A percentile compares a stretch with the other conserved stretches of the same genome.
These are phyloP conservation scores for Pleurotus tuber-regium DNA, from an alignment of 768 basidiomycete species.

Conservation along the genomic window DNA sequence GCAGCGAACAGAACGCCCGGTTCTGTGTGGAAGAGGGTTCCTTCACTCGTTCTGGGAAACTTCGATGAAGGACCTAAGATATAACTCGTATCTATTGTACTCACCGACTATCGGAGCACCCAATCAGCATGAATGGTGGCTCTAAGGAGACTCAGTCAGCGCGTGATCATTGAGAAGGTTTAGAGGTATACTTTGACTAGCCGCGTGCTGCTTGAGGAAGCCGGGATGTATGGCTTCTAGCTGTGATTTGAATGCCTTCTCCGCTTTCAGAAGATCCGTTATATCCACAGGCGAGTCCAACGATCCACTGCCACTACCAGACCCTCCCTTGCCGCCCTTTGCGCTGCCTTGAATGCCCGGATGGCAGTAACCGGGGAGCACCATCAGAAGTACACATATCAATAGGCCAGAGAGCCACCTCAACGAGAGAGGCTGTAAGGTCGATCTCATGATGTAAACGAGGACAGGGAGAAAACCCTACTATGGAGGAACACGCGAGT, in stretches of 20 bases:
- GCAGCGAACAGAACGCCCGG: constrained; percentile 23
- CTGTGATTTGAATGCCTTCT: neutral
- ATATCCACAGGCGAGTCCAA: neutral
- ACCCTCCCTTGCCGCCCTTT: neutral
- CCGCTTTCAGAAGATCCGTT: neutral
- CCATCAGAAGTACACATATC: no score
- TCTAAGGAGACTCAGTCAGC: neutral
- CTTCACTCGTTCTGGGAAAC: constrained; percentile 17
- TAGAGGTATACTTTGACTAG: neutral
- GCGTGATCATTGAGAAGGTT: neutral
- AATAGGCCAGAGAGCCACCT: no score
- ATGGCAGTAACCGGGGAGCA: no score
- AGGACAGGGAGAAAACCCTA: no score
- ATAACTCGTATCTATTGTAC: neutral
- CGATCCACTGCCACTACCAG: neutral
- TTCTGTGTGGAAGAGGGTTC: constrained; percentile 19
- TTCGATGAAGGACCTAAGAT: neutral
- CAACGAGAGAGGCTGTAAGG: no score
- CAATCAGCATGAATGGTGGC: constrained; percentile 22
- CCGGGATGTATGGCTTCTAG: neutral
- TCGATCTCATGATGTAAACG: no score
- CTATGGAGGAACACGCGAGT: no score
- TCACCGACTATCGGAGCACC: constrained; percentile 22
- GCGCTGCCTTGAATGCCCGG: neutral
- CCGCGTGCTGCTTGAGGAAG: neutral